Conservation (phyloP, 2,329 filamentous ascomycete genomes). For the Colletotrichum eleusines region DNA sequence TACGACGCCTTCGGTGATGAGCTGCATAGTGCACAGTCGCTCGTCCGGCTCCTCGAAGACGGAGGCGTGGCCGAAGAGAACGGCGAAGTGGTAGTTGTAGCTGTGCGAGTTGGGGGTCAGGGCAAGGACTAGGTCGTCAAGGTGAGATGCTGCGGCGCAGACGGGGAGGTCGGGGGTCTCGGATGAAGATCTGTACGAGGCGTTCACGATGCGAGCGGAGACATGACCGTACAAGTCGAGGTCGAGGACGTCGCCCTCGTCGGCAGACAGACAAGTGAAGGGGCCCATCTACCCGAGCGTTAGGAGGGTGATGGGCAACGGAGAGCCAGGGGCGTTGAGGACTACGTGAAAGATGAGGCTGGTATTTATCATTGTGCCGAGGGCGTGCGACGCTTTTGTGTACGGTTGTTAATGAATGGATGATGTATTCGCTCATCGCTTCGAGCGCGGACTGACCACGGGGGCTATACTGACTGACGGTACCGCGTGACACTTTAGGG, state of each 20-base stretch:
- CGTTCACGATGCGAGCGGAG: slow-evolving; percentile 80
- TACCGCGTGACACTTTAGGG: slow-evolving; percentile 72
- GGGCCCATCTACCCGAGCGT: slow-evolving; percentile 87
- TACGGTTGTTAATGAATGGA: slow-evolving; percentile 27
- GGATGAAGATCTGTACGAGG: slow-evolving; percentile 55
- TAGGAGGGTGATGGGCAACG: slow-evolving; percentile 77
- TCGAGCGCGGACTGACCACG: slow-evolving; percentile 61
- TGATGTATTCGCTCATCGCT: not conserved
- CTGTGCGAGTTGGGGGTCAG: slow-evolving; percentile 85
- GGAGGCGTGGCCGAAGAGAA: slow-evolving; percentile 80
- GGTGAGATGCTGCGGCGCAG: slow-evolving; percentile 77
- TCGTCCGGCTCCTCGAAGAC: slow-evolving; percentile 76
- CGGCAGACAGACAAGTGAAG: slow-evolving; percentile 72
- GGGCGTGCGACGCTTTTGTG: slow-evolving; percentile 74
- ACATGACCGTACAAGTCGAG: slow-evolving; percentile 90
- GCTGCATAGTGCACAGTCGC: slow-evolving; percentile 81
- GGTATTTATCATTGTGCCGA: no score
- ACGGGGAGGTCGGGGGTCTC: slow-evolving; percentile 71
- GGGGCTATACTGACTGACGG: slow-evolving; percentile 74
- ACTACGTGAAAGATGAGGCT: no score
- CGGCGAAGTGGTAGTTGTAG: slow-evolving; percentile 87
- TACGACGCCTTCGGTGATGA: no score
- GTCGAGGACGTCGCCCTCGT: slow-evolving; percentile 74
- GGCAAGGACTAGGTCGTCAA: slow-evolving; percentile 84
- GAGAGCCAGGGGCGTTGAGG: no score